These are phyloP conservation scores for Waltergamsia citrina DNA, from an alignment of 2,329 filamentous ascomycete species.

Conservation along the genomic window DNA sequence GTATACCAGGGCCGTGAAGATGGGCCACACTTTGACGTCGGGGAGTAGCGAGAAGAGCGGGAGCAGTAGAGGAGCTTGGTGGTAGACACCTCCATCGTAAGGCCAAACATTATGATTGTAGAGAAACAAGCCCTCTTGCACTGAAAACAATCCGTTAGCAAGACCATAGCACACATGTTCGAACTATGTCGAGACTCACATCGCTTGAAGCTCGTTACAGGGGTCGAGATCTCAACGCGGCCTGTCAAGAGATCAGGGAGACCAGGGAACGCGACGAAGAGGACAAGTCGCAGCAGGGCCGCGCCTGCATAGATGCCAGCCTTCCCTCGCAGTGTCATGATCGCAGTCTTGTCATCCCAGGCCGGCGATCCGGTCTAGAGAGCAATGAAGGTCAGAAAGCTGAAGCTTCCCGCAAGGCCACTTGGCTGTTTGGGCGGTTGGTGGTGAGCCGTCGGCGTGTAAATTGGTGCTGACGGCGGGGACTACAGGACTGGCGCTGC, in stretches of 20 bases:
- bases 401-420: constrained; percentile 2
- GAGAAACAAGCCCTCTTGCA: constrained; percentile 93
- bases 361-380: neutral
- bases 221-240: constrained; percentile 93
- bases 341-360: constrained; percentile 22
- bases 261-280: constrained; percentile 73
- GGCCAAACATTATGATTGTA: constrained; percentile 95
- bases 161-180: too few species aligned
- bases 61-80: constrained; percentile 79
- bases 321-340: constrained; percentile 30
- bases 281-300: constrained; percentile 65
- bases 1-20: constrained; percentile 74
- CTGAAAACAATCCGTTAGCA: constrained; percentile 30
- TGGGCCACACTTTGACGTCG: constrained; percentile 52
- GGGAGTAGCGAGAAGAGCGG: constrained; percentile 87
- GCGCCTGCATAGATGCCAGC: constrained; percentile 62
- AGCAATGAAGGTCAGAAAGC: neutral
- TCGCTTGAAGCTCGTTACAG: constrained; percentile 96
- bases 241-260: constrained; percentile 79
- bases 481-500: neutral
- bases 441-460: neutral
- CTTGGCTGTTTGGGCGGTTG: neutral
- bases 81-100: constrained; percentile 83
- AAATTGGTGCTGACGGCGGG: neutral
- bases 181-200: constrained; percentile 42